These are phyloP conservation scores for Stenocarpella maydis DNA, from an alignment of 2,329 filamentous ascomycete genomes.

Conservation along the genomic window DNA sequence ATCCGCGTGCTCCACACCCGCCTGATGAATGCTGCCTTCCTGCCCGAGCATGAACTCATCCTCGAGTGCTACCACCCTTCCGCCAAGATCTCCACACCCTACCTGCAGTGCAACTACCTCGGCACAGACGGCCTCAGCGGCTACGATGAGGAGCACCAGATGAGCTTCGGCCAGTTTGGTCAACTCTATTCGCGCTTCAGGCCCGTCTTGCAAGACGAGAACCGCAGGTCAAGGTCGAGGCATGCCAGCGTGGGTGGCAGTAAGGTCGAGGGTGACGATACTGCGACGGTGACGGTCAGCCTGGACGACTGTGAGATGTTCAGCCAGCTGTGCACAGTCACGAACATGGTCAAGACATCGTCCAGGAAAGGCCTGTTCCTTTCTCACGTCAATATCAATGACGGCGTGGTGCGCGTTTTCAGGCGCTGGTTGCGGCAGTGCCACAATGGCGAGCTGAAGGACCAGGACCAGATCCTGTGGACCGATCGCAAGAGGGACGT, in stretches of 20 bases:
- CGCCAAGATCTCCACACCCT: slow-evolving; percentile 72
- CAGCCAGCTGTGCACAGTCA: slow-evolving; percentile 74
- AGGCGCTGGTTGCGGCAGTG: slow-evolving; percentile 71
- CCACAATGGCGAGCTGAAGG: slow-evolving; percentile 52
- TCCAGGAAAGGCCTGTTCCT: slow-evolving; percentile 68
- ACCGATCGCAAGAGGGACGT: slow-evolving; percentile 68
- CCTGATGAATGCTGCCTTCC: slow-evolving; percentile 56
- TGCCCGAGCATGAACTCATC: slow-evolving; percentile 71
- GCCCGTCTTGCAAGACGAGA: slow-evolving; percentile 66
- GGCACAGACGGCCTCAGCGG: slow-evolving; percentile 67
- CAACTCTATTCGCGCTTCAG: slow-evolving; percentile 75
- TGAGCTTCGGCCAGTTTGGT: slow-evolving; percentile 52
- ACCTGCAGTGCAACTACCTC: slow-evolving; percentile 71
- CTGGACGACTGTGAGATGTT: slow-evolving; percentile 77
- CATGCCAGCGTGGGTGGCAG: slow-evolving; percentile 43
- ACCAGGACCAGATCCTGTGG: slow-evolving; percentile 67
- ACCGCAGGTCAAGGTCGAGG: slow-evolving; percentile 48
- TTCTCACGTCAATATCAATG: slow-evolving; percentile 70
- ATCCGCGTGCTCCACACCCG: slow-evolving; percentile 44
- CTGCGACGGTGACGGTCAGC: slow-evolving; percentile 66
- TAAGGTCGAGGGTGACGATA: slow-evolving; percentile 45
- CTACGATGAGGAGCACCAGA: slow-evolving; percentile 42
- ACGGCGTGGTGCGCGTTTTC: slow-evolving; percentile 75
- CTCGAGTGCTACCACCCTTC: slow-evolving; percentile 82
- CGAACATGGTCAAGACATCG: slow-evolving; percentile 73